These are phyloP conservation scores for Fonticula alba DNA, from an alignment of 78 protist species.

Conservation along the genomic window DNA sequence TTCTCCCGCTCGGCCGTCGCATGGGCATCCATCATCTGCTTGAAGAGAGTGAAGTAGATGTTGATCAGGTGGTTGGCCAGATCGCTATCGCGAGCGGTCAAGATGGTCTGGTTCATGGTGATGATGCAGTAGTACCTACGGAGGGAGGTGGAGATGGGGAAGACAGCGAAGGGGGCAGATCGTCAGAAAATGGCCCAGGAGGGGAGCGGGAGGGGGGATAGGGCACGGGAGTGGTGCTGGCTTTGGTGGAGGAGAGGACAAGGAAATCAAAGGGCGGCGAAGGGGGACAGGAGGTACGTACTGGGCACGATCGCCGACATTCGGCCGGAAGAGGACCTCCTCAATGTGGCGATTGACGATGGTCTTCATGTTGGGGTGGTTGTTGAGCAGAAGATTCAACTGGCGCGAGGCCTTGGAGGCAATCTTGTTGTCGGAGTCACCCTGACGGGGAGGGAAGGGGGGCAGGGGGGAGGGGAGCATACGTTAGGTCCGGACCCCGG, in stretches of 20 bases:
- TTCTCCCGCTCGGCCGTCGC: not conserved
- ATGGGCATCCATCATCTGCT: not conserved
- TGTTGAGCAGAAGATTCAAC: conserved; percentile 9
- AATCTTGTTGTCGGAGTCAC: conserved; percentile 24
- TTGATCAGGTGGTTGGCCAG: conserved; percentile 6
- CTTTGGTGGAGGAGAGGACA: not conserved
- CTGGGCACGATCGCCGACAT: conserved; percentile 21
- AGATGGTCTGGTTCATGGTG: conserved; percentile 13
- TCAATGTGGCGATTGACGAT: conserved; percentile 30
- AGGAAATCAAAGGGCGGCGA: not conserved
- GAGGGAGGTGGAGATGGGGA: no score
- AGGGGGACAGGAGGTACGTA: not conserved
- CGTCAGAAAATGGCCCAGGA: no score
- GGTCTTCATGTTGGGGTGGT: conserved; percentile 39
- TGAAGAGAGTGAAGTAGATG: conserved; percentile 19
- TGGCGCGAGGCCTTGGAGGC: conserved; percentile 18
- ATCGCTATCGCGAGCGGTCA: not conserved
- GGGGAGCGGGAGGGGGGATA: no score
- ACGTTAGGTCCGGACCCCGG: no score
- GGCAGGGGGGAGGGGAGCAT: no score
- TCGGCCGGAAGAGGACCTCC: conserved; percentile 28
- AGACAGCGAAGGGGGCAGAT: no score
- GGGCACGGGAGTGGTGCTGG: no score
- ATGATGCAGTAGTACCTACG: conserved; percentile 13
- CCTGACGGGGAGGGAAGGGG: not conserved